Evolutionary conservation across 805 yeast genomes (phyloP).

Genomic region (Candida boleticola): DNA sequence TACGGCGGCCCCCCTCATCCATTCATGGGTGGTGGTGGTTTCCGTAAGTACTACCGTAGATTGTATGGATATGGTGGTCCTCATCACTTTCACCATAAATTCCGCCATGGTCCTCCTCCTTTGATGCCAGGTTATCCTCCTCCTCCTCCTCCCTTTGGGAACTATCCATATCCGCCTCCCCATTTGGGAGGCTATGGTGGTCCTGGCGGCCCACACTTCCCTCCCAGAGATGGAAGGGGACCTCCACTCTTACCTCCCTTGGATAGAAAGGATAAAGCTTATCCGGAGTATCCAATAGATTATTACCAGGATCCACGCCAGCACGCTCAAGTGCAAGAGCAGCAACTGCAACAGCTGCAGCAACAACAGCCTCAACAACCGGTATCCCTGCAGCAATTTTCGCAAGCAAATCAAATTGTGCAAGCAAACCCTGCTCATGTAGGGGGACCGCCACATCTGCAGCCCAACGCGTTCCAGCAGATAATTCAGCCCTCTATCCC

Average conservation of each 20-base stretch:
- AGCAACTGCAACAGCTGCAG: constrained; percentile 1
- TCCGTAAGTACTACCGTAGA: neutral
- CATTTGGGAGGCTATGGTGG: neutral
- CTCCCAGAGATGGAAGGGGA: neutral
- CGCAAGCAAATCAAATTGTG: neutral
- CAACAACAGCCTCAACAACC: neutral
- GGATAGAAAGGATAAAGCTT: neutral
- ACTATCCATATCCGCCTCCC: constrained; percentile 5
- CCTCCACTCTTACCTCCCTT: constrained; percentile 1
- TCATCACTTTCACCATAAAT: neutral
- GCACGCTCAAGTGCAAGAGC: neutral
- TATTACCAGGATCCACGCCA: neutral
- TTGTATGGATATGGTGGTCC: constrained; percentile 2
- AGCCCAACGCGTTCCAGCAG: too few relatives aligned
- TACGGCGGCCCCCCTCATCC: neutral
- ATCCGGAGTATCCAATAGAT: neutral
- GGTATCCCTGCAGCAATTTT: neutral
- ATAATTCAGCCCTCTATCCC: neutral
- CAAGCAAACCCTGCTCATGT: neutral
- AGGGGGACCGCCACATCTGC: too few relatives aligned
- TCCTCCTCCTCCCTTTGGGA: constrained; percentile 6
- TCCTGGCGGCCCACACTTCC: neutral
- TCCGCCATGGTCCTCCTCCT: constrained; percentile 6
- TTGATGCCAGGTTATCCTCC: constrained; percentile 5
- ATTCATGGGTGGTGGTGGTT: neutral